phyloP scores from a whole-genome alignment of 139 green algal species.

The Coelastrella sp. region DNA sequence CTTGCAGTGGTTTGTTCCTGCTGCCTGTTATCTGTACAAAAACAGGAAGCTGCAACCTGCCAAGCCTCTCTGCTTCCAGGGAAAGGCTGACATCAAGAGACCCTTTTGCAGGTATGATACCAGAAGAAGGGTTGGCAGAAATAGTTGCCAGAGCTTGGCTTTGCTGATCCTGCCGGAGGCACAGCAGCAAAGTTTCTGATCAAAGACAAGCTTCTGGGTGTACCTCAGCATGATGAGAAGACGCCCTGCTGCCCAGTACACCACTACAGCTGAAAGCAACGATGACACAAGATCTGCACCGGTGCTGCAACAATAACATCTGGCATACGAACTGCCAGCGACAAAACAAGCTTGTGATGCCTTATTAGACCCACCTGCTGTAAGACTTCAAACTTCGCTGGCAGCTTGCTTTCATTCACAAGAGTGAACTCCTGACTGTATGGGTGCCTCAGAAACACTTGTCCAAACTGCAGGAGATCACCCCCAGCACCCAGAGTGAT shows the following conservation, averaged over 20 bases:
- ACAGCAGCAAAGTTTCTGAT: too few relatives aligned
- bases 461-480: slow-evolving; percentile 75
- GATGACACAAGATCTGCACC: too few relatives aligned
- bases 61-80: slow-evolving; percentile 70
- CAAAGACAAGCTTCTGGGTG: too few relatives aligned
- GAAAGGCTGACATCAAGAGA: slow-evolving; percentile 64
- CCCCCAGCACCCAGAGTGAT: slow-evolving; percentile 56
- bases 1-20: slow-evolving; percentile 66
- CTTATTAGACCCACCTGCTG: slow-evolving; percentile 52
- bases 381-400: slow-evolving; percentile 81
- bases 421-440: slow-evolving; percentile 73
- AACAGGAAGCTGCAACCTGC: slow-evolving; percentile 79
- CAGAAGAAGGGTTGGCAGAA: slow-evolving; percentile 58
- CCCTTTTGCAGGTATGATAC: slow-evolving; percentile 68
- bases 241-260: too few relatives aligned
- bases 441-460: slow-evolving; percentile 76
- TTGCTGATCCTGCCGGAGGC: slow-evolving; percentile 63
- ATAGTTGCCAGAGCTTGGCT: slow-evolving; percentile 70
- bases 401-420: slow-evolving; percentile 80
- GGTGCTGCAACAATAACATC: too few relatives aligned
- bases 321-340: too few relatives aligned
- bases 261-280: too few relatives aligned
- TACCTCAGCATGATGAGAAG: too few relatives aligned
- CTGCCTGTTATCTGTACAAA: slow-evolving; percentile 68
- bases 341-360: too few relatives aligned